Conservation (phyloP, 495 filamentous ascomycete genomes). For the Xylaria longipes region DNA sequence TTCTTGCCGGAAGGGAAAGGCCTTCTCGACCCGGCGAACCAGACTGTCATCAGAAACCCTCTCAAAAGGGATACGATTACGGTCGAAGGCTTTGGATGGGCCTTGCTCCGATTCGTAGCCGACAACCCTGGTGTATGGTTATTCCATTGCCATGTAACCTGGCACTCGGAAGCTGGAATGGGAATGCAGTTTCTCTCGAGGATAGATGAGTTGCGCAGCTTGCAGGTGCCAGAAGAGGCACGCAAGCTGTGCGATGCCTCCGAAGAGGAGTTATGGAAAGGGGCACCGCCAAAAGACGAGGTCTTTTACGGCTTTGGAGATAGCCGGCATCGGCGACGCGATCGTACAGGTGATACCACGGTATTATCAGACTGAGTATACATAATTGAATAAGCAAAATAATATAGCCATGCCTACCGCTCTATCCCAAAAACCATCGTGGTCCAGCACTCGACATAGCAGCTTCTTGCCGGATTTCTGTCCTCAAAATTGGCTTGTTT, state of each 20-base stretch:
- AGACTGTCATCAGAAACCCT: slow-evolving; percentile 32
- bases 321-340: neutral
- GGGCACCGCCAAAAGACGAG: slow-evolving; percentile 54
- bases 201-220: slow-evolving; percentile 48
- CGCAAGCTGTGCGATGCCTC: slow-evolving; percentile 45
- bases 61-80: slow-evolving; percentile 49
- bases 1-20: slow-evolving; percentile 35
- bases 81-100: slow-evolving; percentile 50
- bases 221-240: slow-evolving; percentile 53
- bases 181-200: slow-evolving; percentile 64
- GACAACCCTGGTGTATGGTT: slow-evolving; percentile 62
- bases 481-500: neutral
- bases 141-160: slow-evolving; percentile 62
- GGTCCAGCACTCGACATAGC: neutral
- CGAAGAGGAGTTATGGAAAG: slow-evolving; percentile 49
- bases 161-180: slow-evolving; percentile 66
- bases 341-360: neutral
- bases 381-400: neutral
- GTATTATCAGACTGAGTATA: neutral
- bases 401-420: neutral
- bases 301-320: slow-evolving; percentile 37
- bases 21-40: slow-evolving; percentile 28
- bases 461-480: neutral
- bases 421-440: too few relatives aligned
- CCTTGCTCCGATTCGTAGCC: slow-evolving; percentile 49